Conservation (phyloP, 345 rosid species). For the Clarkia xantiana region DNA sequence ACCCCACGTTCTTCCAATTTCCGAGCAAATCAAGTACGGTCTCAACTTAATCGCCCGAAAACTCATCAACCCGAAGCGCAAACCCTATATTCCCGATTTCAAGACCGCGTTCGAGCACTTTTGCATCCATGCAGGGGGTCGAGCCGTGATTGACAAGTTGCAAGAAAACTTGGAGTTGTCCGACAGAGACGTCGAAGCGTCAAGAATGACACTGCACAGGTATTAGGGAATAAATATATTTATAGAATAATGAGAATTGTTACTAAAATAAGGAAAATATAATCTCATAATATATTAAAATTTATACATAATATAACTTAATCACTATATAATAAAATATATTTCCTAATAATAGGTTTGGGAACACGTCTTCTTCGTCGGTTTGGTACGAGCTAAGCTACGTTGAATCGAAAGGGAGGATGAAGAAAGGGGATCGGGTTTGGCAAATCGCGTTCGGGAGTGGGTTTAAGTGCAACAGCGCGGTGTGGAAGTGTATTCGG, state of each 20-base stretch:
- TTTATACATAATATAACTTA: too few species aligned
- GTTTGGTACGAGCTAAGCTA: conserved; percentile 70
- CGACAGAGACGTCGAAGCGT: conserved; percentile 63
- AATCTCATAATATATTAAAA: too few species aligned
- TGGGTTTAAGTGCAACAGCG: conserved; percentile 89
- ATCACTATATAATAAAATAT: too few species aligned
- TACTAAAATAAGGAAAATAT: too few species aligned
- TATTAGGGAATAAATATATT: too few species aligned
- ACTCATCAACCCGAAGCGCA: conserved; percentile 42
- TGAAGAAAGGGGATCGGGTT: conserved; percentile 48
- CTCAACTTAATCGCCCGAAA: conserved; percentile 40
- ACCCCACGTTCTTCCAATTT: conserved; percentile 57
- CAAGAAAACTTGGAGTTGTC: conserved; percentile 58
- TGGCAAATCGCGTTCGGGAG: too few species aligned
- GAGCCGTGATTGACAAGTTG: conserved; percentile 66
- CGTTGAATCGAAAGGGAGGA: conserved; percentile 65
- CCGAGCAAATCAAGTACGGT: conserved; percentile 51
- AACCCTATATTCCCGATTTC: conserved; percentile 72
- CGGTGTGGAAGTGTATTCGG: conserved; percentile 74
- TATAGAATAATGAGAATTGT: too few species aligned
- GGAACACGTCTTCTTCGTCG: conserved; percentile 85
- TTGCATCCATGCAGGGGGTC: too few species aligned
- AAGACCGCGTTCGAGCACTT: conserved; percentile 79
- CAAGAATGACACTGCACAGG: conserved; percentile 66
- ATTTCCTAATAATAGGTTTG: too few species aligned